Evolutionary conservation across 75 land plant genomes (phyloP).

Genomic region (Sequoiadendron giganteum): DNA sequence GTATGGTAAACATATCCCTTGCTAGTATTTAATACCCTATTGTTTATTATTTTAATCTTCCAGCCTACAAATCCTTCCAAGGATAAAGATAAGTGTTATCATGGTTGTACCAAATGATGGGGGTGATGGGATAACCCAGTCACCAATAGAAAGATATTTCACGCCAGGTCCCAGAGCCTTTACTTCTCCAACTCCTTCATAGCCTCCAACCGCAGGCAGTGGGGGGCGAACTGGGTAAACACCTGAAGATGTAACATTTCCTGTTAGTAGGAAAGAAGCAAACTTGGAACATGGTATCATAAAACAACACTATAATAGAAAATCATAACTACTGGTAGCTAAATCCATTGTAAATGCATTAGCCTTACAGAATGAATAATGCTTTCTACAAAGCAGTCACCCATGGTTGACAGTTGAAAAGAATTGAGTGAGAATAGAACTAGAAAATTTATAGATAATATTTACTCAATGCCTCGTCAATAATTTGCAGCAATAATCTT

Average conservation of each 20-base stretch:
- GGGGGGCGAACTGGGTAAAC: conserved; percentile 90
- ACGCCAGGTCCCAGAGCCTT: conserved; percentile 64
- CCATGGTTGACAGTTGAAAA: not conserved
- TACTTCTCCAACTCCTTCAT: conserved; percentile 95
- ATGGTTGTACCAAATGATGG: conserved; percentile 64
- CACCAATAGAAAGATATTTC: conserved; percentile 56
- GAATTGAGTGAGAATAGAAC: not conserved
- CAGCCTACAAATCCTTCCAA: not conserved
- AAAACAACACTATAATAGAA: not conserved
- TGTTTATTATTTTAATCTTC: not conserved
- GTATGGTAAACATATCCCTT: conserved; percentile 4
- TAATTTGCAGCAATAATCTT: no score
- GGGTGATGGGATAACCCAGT: conserved; percentile 89
- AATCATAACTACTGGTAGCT: not conserved
- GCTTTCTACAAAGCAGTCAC: conserved; percentile 2
- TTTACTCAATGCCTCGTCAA: not conserved
- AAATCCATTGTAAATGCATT: not conserved
- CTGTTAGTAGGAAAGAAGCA: not conserved
- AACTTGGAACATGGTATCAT: not conserved
- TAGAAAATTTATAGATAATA: not conserved
- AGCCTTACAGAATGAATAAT: not conserved
- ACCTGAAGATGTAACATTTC: conserved; percentile 35
- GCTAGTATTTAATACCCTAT: not conserved
- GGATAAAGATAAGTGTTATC: conserved; percentile 6
- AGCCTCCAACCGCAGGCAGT: conserved; percentile 92